These are phyloP conservation scores for Nemania sp. DNA, from an alignment of 2,329 filamentous ascomycete genomes.

Conservation along the genomic window DNA sequence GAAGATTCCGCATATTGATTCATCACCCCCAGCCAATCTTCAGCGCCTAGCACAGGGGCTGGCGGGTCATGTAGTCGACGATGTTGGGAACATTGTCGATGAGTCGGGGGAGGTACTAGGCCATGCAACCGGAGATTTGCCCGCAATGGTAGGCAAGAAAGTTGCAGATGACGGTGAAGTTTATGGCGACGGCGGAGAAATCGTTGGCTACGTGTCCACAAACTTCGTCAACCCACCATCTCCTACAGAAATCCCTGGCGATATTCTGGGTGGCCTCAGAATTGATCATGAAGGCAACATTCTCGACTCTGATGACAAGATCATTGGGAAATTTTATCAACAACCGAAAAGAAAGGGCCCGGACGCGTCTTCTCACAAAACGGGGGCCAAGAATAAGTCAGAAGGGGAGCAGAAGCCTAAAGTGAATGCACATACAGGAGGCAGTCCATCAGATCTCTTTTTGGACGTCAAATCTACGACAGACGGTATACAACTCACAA, in stretches of 20 bases:
- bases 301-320: slow-evolving; percentile 47
- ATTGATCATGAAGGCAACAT: slow-evolving; percentile 52
- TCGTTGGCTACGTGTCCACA: slow-evolving; percentile 50
- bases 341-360: slow-evolving; percentile 30
- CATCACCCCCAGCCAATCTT: slow-evolving; percentile 38
- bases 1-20: slow-evolving; percentile 46
- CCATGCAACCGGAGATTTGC: slow-evolving; percentile 56
- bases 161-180: slow-evolving; percentile 52
- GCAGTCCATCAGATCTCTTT: slow-evolving; percentile 57
- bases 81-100: slow-evolving; percentile 58
- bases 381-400: slow-evolving; percentile 13
- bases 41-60: slow-evolving; percentile 46
- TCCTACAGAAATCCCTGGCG: slow-evolving; percentile 30
- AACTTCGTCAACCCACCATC: slow-evolving; percentile 41
- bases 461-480: slow-evolving; percentile 59
- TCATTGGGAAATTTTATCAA: slow-evolving; percentile 55
- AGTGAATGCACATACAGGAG: slow-evolving; percentile 43
- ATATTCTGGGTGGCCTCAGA: slow-evolving; percentile 42
- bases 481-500: slow-evolving; percentile 60
- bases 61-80: slow-evolving; percentile 53
- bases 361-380: slow-evolving; percentile 12
- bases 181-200: slow-evolving; percentile 46
- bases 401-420: slow-evolving; percentile 36
- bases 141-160: slow-evolving; percentile 55
- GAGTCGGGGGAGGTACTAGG: slow-evolving; percentile 55